Conservation (phyloP, 2,329 filamentous ascomycete genomes). For the Aspergillus fructus region DNA sequence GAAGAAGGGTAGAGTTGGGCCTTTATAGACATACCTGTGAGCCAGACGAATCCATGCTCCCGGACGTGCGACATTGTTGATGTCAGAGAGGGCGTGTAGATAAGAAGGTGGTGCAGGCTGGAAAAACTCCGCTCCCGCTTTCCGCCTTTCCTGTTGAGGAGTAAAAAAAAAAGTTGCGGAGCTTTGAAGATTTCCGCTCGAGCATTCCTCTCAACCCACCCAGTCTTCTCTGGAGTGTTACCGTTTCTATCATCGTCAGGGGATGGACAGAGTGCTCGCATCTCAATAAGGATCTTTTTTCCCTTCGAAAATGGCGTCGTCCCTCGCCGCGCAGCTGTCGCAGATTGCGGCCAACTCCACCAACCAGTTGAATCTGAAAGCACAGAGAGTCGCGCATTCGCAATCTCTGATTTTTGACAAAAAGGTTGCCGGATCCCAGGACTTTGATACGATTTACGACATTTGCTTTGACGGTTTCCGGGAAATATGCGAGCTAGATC, state of each 20-base stretch:
- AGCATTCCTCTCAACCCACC: slow-evolving; percentile 14
- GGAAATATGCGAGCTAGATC: slow-evolving; percentile 84
- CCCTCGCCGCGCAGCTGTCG: slow-evolving; percentile 90
- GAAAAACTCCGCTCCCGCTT: slow-evolving; percentile 27
- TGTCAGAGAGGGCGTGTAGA: slow-evolving; percentile 10
- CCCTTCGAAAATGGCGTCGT: slow-evolving; percentile 66
- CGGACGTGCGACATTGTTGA: slow-evolving; percentile 17
- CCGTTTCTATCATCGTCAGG: slow-evolving; percentile 12
- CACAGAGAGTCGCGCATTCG: slow-evolving; percentile 85
- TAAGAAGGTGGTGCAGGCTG: slow-evolving; percentile 20
- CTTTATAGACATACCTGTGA: slow-evolving; percentile 31
- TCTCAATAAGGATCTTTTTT: slow-evolving; percentile 14
- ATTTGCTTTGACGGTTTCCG: slow-evolving; percentile 87
- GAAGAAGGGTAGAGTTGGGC: background rate
- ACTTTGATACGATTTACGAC: slow-evolving; percentile 82
- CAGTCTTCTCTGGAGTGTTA: background rate
- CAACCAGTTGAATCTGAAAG: slow-evolving; percentile 86
- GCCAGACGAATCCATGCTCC: slow-evolving; percentile 38
- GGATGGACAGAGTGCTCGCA: slow-evolving; percentile 19
- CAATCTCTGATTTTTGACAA: slow-evolving; percentile 94
- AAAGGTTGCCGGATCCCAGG: slow-evolving; percentile 79
- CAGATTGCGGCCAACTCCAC: slow-evolving; percentile 88
- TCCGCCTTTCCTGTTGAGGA: slow-evolving; percentile 17
- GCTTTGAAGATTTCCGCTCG: slow-evolving; percentile 13
- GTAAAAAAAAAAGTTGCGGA: slow-evolving; percentile 37